Conservation (phyloP, 768 basidiomycete species). For the Tremella mesenterica region DNA sequence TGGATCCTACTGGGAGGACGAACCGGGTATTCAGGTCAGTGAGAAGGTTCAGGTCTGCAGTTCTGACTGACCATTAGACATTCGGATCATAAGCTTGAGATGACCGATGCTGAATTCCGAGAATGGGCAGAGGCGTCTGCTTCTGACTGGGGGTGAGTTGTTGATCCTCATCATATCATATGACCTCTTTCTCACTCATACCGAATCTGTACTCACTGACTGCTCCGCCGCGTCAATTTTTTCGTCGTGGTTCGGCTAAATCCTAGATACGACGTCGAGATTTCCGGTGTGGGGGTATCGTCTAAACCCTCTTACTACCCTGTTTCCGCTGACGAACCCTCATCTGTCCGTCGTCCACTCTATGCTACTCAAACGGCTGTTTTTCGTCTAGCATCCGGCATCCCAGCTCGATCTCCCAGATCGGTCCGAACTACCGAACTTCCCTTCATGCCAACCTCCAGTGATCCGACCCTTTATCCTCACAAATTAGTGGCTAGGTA, state of each 20-base stretch:
- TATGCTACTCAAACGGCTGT: slow-evolving; percentile 43
- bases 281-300: slow-evolving; percentile 39
- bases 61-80: slow-evolving; percentile 12
- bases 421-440: slow-evolving; percentile 36
- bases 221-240: no score
- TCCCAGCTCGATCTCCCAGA: slow-evolving; percentile 38
- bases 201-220: no score
- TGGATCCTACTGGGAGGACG: slow-evolving; percentile 44
- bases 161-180: not conserved
- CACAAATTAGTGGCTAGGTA: slow-evolving; percentile 28
- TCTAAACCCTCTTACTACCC: slow-evolving; percentile 37
- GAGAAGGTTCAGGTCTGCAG: not conserved
- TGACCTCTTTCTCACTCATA: not conserved
- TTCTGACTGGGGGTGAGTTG: slow-evolving; percentile 35
- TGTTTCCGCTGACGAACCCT: slow-evolving; percentile 14
- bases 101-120: slow-evolving; percentile 42
- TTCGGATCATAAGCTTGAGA: slow-evolving; percentile 44
- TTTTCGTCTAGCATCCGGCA: slow-evolving; percentile 33
- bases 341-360: slow-evolving; percentile 30
- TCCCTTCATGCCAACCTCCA: slow-evolving; percentile 38
- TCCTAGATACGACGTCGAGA: slow-evolving; percentile 34
- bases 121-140: slow-evolving; percentile 33
- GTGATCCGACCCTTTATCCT: slow-evolving; percentile 30
- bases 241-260: no score
- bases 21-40: slow-evolving; percentile 43